A percentile compares a stretch with the other conserved stretches of the same genome.
phyloP scores from a whole-genome alignment of 345 rosid species.

The Cardamine occulta region DNA sequence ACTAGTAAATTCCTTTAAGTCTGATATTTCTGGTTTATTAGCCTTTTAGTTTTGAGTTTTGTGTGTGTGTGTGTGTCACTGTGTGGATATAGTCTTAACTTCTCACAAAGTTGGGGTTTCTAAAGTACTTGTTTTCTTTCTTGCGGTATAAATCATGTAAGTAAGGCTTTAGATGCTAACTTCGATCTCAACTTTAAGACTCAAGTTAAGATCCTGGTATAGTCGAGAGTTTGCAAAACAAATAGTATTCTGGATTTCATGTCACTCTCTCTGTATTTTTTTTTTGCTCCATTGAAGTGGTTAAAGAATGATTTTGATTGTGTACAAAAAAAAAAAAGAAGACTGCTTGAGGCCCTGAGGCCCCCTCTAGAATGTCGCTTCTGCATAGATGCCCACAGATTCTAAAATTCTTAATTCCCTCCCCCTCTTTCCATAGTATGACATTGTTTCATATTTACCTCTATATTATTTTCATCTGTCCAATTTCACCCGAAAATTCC shows the following conservation, averaged over 20 bases:
- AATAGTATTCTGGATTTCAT: not conserved
- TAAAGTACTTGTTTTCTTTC: not conserved
- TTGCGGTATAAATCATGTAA: not conserved
- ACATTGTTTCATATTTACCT: too few relatives aligned
- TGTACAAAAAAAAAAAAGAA: too few relatives aligned
- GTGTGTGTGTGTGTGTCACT: not conserved
- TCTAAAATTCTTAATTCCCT: too few relatives aligned
- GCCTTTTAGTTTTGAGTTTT: slow-evolving; percentile 15
- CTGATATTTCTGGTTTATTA: not conserved
- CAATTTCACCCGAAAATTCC: too few relatives aligned
- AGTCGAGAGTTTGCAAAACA: not conserved
- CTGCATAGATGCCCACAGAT: too few relatives aligned
- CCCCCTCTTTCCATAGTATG: too few relatives aligned
- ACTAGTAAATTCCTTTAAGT: slow-evolving; percentile 4
- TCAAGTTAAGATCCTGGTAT: not conserved
- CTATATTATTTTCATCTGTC: too few relatives aligned
- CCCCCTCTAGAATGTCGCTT: too few relatives aligned
- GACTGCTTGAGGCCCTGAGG: too few relatives aligned
- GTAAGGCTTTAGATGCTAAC: not conserved
- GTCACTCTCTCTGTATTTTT: not conserved
- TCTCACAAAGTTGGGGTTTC: slow-evolving; percentile 9
- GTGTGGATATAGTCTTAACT: slow-evolving; percentile 32
- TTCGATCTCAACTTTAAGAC: not conserved
- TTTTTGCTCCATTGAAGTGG: not conserved
- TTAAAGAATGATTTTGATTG: not conserved